Percentiles rank a stretch among this genome's conserved stretches.
Conservation (phyloP, 129 eudicot species). For the Kitagawia praeruptora region DNA sequence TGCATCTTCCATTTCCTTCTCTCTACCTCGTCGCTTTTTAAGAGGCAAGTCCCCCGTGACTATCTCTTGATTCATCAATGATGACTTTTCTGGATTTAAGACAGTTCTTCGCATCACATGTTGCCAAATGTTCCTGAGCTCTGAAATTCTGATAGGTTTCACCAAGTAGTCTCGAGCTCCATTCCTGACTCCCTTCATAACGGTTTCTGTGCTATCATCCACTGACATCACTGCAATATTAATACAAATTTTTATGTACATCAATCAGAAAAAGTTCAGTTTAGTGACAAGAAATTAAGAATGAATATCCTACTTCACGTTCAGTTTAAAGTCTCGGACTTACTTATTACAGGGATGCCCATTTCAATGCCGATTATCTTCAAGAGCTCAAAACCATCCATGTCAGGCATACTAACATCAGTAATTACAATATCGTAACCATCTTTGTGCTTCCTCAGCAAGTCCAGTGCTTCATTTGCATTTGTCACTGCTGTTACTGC, state of each 20-base stretch:
- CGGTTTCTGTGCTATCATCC: not conserved
- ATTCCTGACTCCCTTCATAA: conserved; percentile 12
- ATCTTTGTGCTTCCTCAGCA: conserved; percentile 16
- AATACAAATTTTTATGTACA: not conserved
- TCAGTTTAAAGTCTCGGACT: not conserved
- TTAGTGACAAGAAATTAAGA: not conserved
- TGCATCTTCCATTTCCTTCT: not conserved
- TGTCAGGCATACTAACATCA: conserved; percentile 18
- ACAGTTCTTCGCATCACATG: conserved; percentile 16
- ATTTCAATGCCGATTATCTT: conserved; percentile 12
- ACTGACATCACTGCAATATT: conserved; percentile 24
- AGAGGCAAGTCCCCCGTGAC: not conserved
- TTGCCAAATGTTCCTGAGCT: conserved; percentile 23
- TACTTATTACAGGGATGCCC: conserved; percentile 28
- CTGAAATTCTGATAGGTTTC: conserved; percentile 22
- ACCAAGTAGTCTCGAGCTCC: conserved; percentile 28
- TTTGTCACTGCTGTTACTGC: conserved; percentile 14
- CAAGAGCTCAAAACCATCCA: conserved; percentile 28
- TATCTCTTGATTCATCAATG: not conserved
- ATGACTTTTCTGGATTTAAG: not conserved
- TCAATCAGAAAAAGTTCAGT: not conserved
- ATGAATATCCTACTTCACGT: not conserved
- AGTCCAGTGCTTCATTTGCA: conserved; percentile 17
- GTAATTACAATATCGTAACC: conserved; percentile 18
- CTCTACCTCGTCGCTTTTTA: not conserved